Evolutionary conservation across 2,329 filamentous ascomycete genomes (phyloP).

Genomic region (Ophiobolus disseminans): DNA sequence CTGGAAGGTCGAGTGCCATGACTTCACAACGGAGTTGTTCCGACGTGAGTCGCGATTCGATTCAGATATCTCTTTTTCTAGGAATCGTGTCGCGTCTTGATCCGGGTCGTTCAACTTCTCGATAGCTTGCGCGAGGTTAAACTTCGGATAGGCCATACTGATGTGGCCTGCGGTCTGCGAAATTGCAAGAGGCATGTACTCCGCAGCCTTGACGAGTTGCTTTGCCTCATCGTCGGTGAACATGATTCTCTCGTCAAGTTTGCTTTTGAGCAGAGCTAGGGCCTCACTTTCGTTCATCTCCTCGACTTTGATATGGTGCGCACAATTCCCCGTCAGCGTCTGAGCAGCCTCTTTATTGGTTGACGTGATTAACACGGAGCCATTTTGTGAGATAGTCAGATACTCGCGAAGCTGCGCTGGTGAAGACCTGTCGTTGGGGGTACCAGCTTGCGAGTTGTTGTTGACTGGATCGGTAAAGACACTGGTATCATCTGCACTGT

Average conservation of each 20-base stretch:
- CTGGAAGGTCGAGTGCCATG: constrained; percentile 42
- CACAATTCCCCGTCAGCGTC: constrained; percentile 22
- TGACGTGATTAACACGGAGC: constrained; percentile 21
- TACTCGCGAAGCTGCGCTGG: constrained; percentile 8
- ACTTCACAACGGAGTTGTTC: constrained; percentile 47
- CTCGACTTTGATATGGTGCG: constrained; percentile 12
- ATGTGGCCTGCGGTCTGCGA: constrained; percentile 41
- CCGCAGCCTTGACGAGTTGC: constrained; percentile 20
- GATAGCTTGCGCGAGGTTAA: too few species aligned
- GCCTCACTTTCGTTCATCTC: constrained; percentile 25
- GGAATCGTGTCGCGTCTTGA: too few species aligned
- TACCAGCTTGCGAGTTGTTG: neutral
- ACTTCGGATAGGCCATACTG: too few species aligned
- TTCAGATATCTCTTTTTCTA: too few species aligned
- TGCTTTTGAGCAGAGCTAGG: constrained; percentile 12
- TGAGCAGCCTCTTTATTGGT: constrained; percentile 21
- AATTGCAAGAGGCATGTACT: constrained; percentile 12
- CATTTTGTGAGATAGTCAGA: constrained; percentile 16
- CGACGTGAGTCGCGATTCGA: too few species aligned
- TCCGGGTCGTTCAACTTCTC: too few species aligned
- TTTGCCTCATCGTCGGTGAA: constrained; percentile 1
- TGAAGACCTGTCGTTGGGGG: too few species aligned
- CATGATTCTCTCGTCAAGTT: constrained; percentile 6
- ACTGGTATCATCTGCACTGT: constrained; percentile 37
- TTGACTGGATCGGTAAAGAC: constrained; percentile 9